A percentile compares a stretch with the other conserved stretches of the same genome.
Conservation (phyloP, 2,329 filamentous ascomycete species). For the Stachybotrys echinatus region DNA sequence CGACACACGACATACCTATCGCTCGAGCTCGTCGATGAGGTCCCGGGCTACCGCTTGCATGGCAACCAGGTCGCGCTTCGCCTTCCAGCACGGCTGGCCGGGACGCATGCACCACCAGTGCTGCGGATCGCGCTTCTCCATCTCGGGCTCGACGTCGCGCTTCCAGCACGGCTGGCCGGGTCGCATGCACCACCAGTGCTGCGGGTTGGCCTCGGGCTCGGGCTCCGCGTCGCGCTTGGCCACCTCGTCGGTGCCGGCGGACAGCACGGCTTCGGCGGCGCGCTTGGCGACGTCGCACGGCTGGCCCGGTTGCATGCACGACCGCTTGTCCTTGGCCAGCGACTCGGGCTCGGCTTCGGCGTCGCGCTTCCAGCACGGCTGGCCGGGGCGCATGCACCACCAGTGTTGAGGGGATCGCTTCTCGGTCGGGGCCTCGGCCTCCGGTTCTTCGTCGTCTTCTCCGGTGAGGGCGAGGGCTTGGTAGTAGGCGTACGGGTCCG, state of each 20-base stretch:
- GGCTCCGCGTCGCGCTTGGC: slow-evolving; percentile 24
- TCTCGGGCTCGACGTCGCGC: slow-evolving; percentile 7
- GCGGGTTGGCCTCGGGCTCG: slow-evolving; percentile 14
- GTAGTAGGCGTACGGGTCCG: slow-evolving; percentile 25
- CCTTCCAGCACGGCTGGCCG: slow-evolving; percentile 32
- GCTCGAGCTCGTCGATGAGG: slow-evolving; percentile 17
- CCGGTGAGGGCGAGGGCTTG: slow-evolving; percentile 20
- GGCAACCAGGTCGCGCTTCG: slow-evolving; percentile 25
- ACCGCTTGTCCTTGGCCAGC: slow-evolving; percentile 18
- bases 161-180: slow-evolving; percentile 15
- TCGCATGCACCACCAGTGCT: slow-evolving; percentile 20
- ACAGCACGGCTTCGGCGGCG: slow-evolving; percentile 28
- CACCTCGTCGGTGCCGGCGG: slow-evolving; percentile 14
- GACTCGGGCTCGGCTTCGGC: slow-evolving; percentile 17
- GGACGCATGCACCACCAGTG: slow-evolving; percentile 17
- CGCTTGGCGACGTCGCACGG: slow-evolving; percentile 33
- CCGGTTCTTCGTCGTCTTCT: slow-evolving; percentile 13
- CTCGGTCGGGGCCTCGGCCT: slow-evolving; percentile 10
- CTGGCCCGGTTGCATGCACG: slow-evolving; percentile 29
- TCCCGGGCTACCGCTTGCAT: slow-evolving; percentile 19
- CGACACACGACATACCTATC: background rate
- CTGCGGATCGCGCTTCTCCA: slow-evolving; percentile 30
- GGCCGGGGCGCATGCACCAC: slow-evolving; percentile 29
- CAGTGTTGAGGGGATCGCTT: slow-evolving; percentile 4
- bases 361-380: slow-evolving; percentile 29